Conservation (phyloP, 768 basidiomycete genomes). For the Auricularia sp. region DNA sequence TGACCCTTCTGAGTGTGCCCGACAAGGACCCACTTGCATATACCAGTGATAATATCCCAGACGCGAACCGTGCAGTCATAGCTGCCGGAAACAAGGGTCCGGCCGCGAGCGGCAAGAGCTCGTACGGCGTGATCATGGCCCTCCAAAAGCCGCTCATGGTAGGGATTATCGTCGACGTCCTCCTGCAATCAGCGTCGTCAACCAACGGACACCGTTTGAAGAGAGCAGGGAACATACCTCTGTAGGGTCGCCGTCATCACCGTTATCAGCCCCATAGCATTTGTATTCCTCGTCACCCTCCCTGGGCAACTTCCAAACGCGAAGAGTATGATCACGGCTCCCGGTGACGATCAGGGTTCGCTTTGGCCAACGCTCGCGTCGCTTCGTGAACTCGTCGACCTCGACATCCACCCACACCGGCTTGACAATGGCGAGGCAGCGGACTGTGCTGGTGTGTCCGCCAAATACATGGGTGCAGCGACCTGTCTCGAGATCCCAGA, state of each 20-base stretch:
- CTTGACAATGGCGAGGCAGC: slow-evolving; percentile 92
- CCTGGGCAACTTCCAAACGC: slow-evolving; percentile 58
- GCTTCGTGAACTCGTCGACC: slow-evolving; percentile 47
- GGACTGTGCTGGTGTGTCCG: slow-evolving; percentile 92
- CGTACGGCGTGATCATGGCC: slow-evolving; percentile 91
- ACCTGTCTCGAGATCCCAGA: slow-evolving; percentile 77
- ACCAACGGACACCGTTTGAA: background rate
- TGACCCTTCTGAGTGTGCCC: slow-evolving; percentile 90
- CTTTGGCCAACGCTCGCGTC: slow-evolving; percentile 64
- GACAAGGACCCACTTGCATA: slow-evolving; percentile 66
- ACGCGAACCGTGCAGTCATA: slow-evolving; percentile 93
- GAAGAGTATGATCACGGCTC: slow-evolving; percentile 53
- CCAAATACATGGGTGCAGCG: slow-evolving; percentile 88
- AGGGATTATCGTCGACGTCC: slow-evolving; percentile 75
- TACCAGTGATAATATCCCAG: slow-evolving; percentile 85
- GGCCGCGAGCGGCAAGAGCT: slow-evolving; percentile 82
- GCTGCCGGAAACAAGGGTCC: slow-evolving; percentile 87
- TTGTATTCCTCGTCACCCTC: slow-evolving; percentile 69
- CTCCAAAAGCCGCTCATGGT: slow-evolving; percentile 70
- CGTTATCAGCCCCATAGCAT: slow-evolving; percentile 51
- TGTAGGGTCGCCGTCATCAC: slow-evolving; percentile 5
- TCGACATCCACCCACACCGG: slow-evolving; percentile 78
- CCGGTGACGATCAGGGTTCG: slow-evolving; percentile 65
- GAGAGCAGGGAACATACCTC: background rate
- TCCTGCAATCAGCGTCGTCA: slow-evolving; percentile 27